These are phyloP conservation scores for Colletotrichum filicis DNA, from an alignment of 2,329 filamentous ascomycete species.

Conservation along the genomic window DNA sequence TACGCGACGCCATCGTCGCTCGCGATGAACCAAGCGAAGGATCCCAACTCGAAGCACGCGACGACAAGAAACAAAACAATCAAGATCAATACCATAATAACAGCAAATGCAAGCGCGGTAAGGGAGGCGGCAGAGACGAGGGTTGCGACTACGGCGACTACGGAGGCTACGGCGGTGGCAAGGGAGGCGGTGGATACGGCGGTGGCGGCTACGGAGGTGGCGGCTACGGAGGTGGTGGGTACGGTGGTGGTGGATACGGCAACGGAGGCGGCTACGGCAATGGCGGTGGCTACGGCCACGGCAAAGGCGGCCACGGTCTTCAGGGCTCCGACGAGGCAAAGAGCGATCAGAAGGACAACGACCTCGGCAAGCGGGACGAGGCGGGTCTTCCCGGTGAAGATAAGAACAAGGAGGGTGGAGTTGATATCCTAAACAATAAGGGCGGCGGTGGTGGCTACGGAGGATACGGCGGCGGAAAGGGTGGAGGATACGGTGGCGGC, in stretches of 20 bases:
- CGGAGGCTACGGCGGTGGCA: neutral
- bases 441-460: neutral
- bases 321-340: neutral
- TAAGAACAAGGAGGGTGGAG: neutral
- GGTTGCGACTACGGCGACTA: neutral
- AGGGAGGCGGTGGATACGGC: neutral
- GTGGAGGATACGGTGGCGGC: neutral
- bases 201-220: neutral
- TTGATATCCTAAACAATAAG: neutral
- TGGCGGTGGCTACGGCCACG: neutral
- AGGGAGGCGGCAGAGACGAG: neutral
- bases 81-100: neutral
- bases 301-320: neutral
- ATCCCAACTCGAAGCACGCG: neutral
- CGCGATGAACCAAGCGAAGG: neutral
- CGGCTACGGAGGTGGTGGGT: neutral
- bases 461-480: neutral
- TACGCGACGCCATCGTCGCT: neutral
- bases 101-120: conserved; percentile 9
- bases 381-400: neutral
- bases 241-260: too few species aligned
- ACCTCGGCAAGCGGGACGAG: neutral
- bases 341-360: neutral
- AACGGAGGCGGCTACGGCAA: neutral
- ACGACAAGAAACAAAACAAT: neutral